These are phyloP conservation scores for Lasiodiplodia sp. DNA, from an alignment of 2,329 filamentous ascomycete species.

Conservation along the genomic window DNA sequence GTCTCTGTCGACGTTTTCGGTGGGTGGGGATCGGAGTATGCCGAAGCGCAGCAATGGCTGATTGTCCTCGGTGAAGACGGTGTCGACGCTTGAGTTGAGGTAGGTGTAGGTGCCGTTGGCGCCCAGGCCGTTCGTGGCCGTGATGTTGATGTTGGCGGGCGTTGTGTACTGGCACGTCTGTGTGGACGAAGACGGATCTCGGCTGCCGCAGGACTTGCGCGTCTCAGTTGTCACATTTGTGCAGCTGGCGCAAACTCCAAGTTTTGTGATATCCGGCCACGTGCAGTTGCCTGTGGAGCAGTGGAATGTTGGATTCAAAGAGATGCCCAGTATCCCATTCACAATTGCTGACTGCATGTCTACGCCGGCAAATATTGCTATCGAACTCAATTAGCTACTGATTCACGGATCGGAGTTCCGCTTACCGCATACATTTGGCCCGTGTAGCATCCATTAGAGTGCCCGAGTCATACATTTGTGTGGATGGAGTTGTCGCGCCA, in stretches of 20 bases:
- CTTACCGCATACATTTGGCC: background rate
- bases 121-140: background rate
- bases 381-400: background rate
- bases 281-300: slow-evolving; percentile 11
- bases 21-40: background rate
- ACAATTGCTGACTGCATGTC: slow-evolving; percentile 5
- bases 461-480: background rate
- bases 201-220: background rate
- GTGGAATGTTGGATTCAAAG: background rate
- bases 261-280: background rate
- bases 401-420: background rate
- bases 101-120: background rate
- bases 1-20: background rate
- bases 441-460: background rate
- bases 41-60: background rate
- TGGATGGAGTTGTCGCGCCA: background rate
- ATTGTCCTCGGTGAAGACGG: background rate
- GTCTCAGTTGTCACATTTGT: background rate
- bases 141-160: background rate
- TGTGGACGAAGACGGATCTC: slow-evolving; percentile 16
- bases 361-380: background rate
- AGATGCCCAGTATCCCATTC: background rate
- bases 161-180: background rate
- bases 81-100: background rate
- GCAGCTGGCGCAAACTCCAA: slow-evolving; percentile 4